A percentile compares a stretch with the other conserved stretches of the same genome.
These are phyloP conservation scores for Blastosporella zonata DNA, from an alignment of 1,284 basidiomycete species.

Conservation along the genomic window DNA sequence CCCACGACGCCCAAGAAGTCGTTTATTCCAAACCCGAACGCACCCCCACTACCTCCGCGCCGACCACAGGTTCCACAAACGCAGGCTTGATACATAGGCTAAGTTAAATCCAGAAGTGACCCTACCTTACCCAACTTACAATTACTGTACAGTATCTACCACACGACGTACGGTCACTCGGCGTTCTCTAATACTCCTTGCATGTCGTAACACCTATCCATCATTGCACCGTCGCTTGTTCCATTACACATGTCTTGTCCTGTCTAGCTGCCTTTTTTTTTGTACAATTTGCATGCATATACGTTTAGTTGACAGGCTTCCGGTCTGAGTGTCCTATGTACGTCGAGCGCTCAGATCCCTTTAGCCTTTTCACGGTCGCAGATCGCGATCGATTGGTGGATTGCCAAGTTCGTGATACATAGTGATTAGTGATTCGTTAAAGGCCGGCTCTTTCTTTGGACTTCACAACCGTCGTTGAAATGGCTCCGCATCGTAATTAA, in stretches of 20 bases:
- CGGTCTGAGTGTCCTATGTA: too few relatives aligned
- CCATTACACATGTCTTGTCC: neutral
- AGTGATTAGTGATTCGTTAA: too few relatives aligned
- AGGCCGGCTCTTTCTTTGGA: too few relatives aligned
- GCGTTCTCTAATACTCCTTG: conserved; percentile 1
- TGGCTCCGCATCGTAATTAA: too few relatives aligned
- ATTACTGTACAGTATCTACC: neutral
- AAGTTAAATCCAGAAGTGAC: conserved; percentile 1
- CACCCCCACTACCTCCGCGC: conserved; percentile 34
- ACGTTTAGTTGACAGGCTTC: neutral
- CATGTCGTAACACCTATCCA: neutral
- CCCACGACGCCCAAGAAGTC: conserved; percentile 4
- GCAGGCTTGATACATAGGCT: conserved; percentile 2
- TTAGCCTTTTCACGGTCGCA: too few relatives aligned
- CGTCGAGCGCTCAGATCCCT: too few relatives aligned
- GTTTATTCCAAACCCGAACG: conserved; percentile 13
- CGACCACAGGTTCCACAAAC: conserved; percentile 20
- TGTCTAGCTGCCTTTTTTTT: neutral
- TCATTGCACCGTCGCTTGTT: neutral
- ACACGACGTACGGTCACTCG: neutral
- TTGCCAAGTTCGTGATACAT: too few relatives aligned
- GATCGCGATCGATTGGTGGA: too few relatives aligned
- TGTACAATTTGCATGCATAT: neutral
- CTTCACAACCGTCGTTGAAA: too few relatives aligned
- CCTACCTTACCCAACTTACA: too few relatives aligned